Evolutionary conservation across 2,329 filamentous ascomycete species (phyloP).

Genomic region (Aspergillus intermedius): DNA sequence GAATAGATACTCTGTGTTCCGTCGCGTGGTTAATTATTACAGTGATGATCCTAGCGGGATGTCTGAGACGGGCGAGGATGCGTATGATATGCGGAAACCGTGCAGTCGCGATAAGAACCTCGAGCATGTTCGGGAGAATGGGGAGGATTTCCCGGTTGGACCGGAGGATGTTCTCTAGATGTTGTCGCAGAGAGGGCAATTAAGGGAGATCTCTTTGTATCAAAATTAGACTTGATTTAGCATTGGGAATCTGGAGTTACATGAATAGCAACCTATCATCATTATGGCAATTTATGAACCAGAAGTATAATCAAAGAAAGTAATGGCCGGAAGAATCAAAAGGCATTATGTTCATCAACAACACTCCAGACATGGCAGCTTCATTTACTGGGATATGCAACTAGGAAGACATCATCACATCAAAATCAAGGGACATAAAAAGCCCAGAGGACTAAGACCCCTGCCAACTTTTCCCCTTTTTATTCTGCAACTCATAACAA

Average conservation of each 20-base stretch:
- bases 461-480: not conserved
- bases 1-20: conserved; percentile 69
- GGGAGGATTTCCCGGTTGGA: conserved; percentile 68
- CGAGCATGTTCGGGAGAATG: conserved; percentile 72
- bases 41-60: conserved; percentile 68
- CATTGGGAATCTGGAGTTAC: not conserved
- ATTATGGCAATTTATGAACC: too few species aligned
- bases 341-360: not conserved
- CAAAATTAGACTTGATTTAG: too few species aligned
- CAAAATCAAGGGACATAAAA: not conserved
- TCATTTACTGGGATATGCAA: conserved; percentile 1
- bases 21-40: conserved; percentile 87
- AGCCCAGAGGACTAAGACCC: not conserved
- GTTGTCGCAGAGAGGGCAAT: not conserved
- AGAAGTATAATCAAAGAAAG: not conserved
- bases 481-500: not conserved
- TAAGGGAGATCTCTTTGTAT: too few species aligned
- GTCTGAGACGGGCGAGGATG: conserved; percentile 63
- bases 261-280: too few species aligned
- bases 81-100: conserved; percentile 94
- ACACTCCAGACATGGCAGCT: not conserved
- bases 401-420: not conserved
- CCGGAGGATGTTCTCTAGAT: conserved; percentile 69
- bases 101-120: conserved; percentile 70
- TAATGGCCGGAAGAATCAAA: not conserved